Evolutionary conservation across 208 protist genomes (phyloP).

Genomic region (Leishmania gerbilli): DNA sequence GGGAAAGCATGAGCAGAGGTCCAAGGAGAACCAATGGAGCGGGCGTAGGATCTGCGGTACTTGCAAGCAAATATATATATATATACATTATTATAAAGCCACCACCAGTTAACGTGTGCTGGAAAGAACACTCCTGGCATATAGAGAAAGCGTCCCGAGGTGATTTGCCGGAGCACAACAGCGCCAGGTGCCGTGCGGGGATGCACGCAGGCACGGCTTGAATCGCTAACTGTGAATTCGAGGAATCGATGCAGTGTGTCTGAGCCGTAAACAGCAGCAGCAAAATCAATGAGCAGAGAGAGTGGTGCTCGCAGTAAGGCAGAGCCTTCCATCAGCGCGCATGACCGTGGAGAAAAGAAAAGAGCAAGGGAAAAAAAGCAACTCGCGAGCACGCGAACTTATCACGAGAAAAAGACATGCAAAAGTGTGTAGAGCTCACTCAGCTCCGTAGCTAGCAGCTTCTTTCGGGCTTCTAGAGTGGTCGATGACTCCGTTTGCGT

Average conservation of each 20-base stretch:
- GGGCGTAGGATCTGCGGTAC: background rate
- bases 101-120: background rate
- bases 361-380: background rate
- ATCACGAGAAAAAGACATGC: conserved; percentile 58
- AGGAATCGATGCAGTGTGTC: background rate
- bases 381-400: background rate
- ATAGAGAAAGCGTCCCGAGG: background rate
- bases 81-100: background rate
- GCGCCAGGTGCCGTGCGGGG: background rate
- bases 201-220: background rate
- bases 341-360: background rate
- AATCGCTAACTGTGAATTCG: background rate
- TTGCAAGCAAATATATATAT: background rate
- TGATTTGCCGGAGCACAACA: background rate
- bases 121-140: background rate
- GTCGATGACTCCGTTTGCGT: conserved; percentile 10
- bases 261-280: background rate
- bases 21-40: background rate
- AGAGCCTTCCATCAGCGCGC: background rate
- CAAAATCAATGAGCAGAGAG: background rate
- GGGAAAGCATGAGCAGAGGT: background rate
- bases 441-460: conserved; percentile 39
- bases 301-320: background rate
- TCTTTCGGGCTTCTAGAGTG: conserved; percentile 17
- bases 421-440: conserved; percentile 68